These are phyloP conservation scores for Candida tammaniensis DNA, from an alignment of 805 yeast species.

Conservation along the genomic window DNA sequence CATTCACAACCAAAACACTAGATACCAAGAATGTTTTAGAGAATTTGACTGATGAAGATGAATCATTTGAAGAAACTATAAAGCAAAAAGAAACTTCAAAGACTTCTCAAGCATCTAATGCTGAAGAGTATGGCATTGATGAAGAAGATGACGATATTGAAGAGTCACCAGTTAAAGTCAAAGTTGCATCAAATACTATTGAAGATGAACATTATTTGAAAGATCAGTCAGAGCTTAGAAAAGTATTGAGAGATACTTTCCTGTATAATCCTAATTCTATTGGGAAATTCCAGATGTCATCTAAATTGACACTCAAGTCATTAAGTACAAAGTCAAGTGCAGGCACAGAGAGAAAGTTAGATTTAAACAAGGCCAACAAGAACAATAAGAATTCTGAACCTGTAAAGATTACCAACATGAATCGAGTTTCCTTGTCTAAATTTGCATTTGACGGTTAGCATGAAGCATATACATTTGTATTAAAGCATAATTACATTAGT, in stretches of 20 bases:
- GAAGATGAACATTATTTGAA: neutral
- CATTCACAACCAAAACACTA: conserved; percentile 7
- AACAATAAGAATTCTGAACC: no score
- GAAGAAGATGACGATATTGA: conserved; percentile 37
- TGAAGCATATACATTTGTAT: conserved; percentile 1
- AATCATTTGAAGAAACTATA: conserved; percentile 1
- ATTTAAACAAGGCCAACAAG: no score
- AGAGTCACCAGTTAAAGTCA: conserved; percentile 36
- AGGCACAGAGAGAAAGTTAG: no score
- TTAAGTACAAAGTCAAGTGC: neutral
- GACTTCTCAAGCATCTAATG: neutral
- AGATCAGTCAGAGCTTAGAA: conserved; percentile 5
- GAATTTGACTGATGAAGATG: conserved; percentile 18
- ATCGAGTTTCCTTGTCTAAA: conserved; percentile 8
- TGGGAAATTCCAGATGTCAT: conserved; percentile 1
- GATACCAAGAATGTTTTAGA: conserved; percentile 12
- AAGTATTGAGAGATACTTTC: conserved; percentile 20
- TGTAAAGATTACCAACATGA: no score
- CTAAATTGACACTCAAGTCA: neutral
- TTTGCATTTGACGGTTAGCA: conserved; percentile 14
- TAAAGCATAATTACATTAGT: neutral
- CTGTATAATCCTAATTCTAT: conserved; percentile 16
- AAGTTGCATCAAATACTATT: neutral
- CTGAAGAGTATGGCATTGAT: conserved; percentile 19
- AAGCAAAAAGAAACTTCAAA: neutral